Evolutionary conservation across 257 asterid genomes (phyloP).

Genomic region (Nicotiana noctiflora): DNA sequence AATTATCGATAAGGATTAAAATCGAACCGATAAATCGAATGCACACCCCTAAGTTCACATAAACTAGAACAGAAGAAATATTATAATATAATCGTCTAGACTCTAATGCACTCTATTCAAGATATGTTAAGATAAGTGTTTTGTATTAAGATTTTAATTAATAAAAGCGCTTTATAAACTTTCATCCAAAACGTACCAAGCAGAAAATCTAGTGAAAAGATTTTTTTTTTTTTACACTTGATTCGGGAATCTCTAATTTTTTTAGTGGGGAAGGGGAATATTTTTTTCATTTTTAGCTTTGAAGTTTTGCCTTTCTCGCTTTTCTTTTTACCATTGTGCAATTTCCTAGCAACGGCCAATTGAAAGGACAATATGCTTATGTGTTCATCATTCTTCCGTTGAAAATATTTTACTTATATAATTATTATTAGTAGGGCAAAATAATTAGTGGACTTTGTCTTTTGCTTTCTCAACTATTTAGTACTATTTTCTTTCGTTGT

Average conservation of each 20-base stretch:
- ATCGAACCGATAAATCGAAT: no score
- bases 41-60: no score
- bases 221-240: neutral
- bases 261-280: neutral
- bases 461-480: neutral
- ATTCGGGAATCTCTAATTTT: neutral
- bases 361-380: neutral
- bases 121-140: no score
- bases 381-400: neutral
- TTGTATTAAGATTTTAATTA: neutral
- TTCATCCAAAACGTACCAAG: neutral
- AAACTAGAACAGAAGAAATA: no score
- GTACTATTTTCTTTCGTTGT: neutral
- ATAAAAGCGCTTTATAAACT: neutral
- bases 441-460: neutral
- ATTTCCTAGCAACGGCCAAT: neutral
- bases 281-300: neutral
- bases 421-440: neutral
- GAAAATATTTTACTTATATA: neutral
- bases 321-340: neutral
- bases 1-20: no score
- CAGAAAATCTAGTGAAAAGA: neutral
- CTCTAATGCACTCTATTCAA: no score
- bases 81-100: no score
- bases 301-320: neutral